phyloP scores from a whole-genome alignment of 2,329 filamentous ascomycete genomes.

The Pseudocercospora fuligena region DNA sequence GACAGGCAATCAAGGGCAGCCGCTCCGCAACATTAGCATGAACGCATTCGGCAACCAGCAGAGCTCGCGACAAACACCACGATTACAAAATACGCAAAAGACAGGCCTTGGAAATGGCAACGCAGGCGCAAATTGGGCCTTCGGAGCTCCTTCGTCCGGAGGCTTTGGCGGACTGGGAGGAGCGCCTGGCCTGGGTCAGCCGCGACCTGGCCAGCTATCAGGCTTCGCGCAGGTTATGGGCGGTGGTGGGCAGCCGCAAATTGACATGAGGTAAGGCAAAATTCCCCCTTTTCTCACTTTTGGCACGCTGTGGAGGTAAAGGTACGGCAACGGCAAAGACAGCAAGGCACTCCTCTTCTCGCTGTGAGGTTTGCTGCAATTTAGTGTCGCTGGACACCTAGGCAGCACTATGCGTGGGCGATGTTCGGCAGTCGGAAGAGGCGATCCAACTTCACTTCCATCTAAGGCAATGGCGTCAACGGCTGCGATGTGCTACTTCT shows the following conservation, averaged over 20 bases:
- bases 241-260: conserved; percentile 38
- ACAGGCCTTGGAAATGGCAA: conserved; percentile 53
- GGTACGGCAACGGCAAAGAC: conserved; percentile 7
- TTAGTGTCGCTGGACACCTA: not conserved
- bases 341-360: not conserved
- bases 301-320: not conserved
- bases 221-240: conserved; percentile 44
- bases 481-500: not conserved
- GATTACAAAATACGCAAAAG: conserved; percentile 42
- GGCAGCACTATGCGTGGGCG: not conserved
- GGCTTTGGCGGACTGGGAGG: conserved; percentile 39
- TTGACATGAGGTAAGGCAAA: conserved; percentile 44
- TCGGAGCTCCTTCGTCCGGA: conserved; percentile 59
- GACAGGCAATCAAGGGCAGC: conserved; percentile 36
- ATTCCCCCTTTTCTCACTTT: not conserved
- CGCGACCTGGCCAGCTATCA: conserved; percentile 36
- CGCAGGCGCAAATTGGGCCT: conserved; percentile 58
- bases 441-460: not conserved
- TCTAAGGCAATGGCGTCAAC: not conserved
- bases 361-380: not conserved
- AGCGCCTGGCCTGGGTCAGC: conserved; percentile 19
- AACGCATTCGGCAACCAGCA: conserved; percentile 52
- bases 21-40: conserved; percentile 59
- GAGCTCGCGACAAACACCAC: conserved; percentile 33
- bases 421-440: not conserved